Evolutionary conservation across 139 green algal species (phyloP), one percentile per base, ranked within the genome.

Genomic region (Zygnema circumcarinatum): DNA sequence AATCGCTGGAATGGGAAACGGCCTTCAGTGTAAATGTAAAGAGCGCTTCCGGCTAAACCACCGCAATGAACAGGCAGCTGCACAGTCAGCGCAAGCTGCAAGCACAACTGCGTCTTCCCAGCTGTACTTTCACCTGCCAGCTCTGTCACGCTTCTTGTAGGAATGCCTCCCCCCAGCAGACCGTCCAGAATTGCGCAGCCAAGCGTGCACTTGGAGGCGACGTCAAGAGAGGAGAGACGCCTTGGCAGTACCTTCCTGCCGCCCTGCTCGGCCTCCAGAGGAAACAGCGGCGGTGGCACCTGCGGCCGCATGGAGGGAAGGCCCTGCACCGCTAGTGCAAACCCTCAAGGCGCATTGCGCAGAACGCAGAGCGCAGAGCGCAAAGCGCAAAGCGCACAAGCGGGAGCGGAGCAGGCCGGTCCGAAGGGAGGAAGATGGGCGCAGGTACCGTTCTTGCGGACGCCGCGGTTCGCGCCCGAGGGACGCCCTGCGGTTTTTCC

Each of bases 21-120:
- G 1, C 36, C n/a, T 1, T 89, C 94, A 31, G 94, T 96, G 89
- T 95, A 94, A 0, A 96, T 90, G 76, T 95, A 95, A 85, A 95
- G 40, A 0, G 92, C 85, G 2, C 79, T 92, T 25, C 93, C 93
- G 2, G n/a, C 2, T 7, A 83, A 20, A 22, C 76, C 79, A n/a
- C 79, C 79, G 11, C 7, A 2, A 7, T 21, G 39, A 40, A 35
- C 20, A 79, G 76, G 76, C 25, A 73, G 42, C n/a, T 88, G 84
- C 7, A 79, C 40, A n/a, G 84, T 29, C 22, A 88, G 38, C 0
- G 94, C 76, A 31, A 95, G 76, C 83, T 96, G 94, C 87, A 96
- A 73, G 84, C 91, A 96, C 0, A 92, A 38, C 85, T 96, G 93
- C 0, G 90, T 94, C 74, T 96, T 96, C 39, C 76, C 92, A 1